Evolutionary conservation across 495 filamentous ascomycete species (phyloP).

Genomic region (Chaetomium fimeti): DNA sequence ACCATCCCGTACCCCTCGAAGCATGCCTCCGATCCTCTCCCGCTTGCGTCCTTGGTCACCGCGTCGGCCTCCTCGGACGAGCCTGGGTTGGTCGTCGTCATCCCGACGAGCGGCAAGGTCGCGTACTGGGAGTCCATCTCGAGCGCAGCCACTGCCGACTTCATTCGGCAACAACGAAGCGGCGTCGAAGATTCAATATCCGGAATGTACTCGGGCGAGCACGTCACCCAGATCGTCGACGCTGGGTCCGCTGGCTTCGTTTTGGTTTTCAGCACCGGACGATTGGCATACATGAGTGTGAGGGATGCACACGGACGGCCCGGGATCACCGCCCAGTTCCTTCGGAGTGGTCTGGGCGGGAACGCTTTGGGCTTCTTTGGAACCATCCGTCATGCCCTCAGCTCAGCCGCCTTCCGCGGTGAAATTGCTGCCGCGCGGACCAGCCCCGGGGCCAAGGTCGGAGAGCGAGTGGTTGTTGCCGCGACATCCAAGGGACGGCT

Average conservation of each 20-base stretch:
- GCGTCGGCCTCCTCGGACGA: constrained; percentile 68
- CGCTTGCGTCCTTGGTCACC: constrained; percentile 75
- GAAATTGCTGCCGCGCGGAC: constrained; percentile 76
- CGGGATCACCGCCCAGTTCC: constrained; percentile 67
- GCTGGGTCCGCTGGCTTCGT: constrained; percentile 82
- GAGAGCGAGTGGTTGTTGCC: constrained; percentile 80
- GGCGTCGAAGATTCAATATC: constrained; percentile 71
- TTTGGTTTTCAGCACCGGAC: constrained; percentile 75
- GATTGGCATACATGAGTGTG: constrained; percentile 79
- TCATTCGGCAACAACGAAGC: constrained; percentile 70
- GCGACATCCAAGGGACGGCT: constrained; percentile 70
- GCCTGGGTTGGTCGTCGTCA: constrained; percentile 80
- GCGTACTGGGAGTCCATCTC: constrained; percentile 94
- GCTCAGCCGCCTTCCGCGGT: constrained; percentile 62
- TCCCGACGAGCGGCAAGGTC: constrained; percentile 77
- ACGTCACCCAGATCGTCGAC: constrained; percentile 70
- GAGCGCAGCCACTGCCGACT: constrained; percentile 70
- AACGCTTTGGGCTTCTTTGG: constrained; percentile 65
- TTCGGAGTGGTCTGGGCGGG: constrained; percentile 59
- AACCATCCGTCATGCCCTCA: constrained; percentile 69
- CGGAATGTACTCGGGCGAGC: constrained; percentile 74
- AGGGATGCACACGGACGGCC: constrained; percentile 84
- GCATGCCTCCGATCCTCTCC: constrained; percentile 61
- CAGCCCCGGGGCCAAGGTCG: constrained; percentile 64
- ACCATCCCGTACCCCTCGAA: constrained; percentile 71